Conservation (phyloP, 805 yeast species). For the Pichia scutulata region DNA sequence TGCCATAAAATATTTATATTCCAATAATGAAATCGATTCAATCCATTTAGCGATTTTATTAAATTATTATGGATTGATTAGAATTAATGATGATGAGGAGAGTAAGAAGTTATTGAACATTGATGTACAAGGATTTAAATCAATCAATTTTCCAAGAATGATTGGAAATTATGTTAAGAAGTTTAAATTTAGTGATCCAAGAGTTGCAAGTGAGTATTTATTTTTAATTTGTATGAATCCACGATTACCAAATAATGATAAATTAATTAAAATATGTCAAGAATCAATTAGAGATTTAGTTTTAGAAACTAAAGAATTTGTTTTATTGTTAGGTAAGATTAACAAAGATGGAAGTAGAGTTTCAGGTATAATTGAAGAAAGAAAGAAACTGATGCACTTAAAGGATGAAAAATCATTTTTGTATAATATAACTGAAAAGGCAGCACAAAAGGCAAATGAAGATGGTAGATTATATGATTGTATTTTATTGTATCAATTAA, state of each 20-base stretch:
- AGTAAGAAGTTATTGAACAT: slow-evolving; percentile 24
- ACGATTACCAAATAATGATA: slow-evolving; percentile 18
- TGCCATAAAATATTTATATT: slow-evolving; percentile 60
- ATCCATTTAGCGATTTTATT: slow-evolving; percentile 84
- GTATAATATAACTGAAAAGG: slow-evolving; percentile 67
- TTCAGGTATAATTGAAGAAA: slow-evolving; percentile 79
- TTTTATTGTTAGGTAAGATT: slow-evolving; percentile 75
- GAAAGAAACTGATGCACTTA: slow-evolving; percentile 58
- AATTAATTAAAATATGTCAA: slow-evolving; percentile 53
- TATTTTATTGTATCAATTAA: slow-evolving; percentile 73
- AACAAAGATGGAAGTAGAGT: slow-evolving; percentile 65
- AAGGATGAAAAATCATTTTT: slow-evolving; percentile 52
- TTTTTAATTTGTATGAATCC: slow-evolving; percentile 54
- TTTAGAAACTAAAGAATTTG: slow-evolving; percentile 78
- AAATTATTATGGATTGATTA: slow-evolving; percentile 62
- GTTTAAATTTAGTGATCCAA: slow-evolving; percentile 80
- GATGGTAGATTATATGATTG: slow-evolving; percentile 88
- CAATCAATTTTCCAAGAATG: slow-evolving; percentile 48
- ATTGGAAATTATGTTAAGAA: slow-evolving; percentile 75
- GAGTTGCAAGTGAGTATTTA: slow-evolving; percentile 86
- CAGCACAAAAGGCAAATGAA: slow-evolving; percentile 81
- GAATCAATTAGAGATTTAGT: slow-evolving; percentile 80
- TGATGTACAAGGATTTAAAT: slow-evolving; percentile 24
- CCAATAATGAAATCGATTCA: slow-evolving; percentile 70
- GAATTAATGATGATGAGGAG: slow-evolving; percentile 26